Evolutionary conservation across 371 early-diverging fungal species (phyloP).

Genomic region (Mucor indicus): DNA sequence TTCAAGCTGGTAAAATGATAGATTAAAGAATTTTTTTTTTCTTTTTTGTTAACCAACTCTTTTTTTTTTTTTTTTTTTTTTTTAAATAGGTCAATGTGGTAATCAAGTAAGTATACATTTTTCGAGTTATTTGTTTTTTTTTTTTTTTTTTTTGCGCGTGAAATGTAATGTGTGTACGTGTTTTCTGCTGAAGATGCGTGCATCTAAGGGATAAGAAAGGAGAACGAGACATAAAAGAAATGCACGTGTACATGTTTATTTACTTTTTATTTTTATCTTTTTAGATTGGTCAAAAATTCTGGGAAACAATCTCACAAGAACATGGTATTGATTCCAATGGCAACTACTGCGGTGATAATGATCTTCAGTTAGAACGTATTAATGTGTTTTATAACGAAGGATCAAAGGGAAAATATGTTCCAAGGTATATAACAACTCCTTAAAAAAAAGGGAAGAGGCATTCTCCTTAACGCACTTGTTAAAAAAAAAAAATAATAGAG

Average conservation of each 20-base stretch:
- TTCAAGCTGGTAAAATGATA: slow-evolving; percentile 88
- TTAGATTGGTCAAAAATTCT: slow-evolving; percentile 86
- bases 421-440: too few species aligned
- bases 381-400: slow-evolving; percentile 98
- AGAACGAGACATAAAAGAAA: too few species aligned
- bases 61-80: not conserved
- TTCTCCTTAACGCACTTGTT: too few species aligned
- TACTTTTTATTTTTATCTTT: not conserved
- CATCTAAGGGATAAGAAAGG: too few species aligned
- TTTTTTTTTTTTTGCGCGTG: too few species aligned
- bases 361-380: slow-evolving; percentile 95
- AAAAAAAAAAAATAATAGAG: too few species aligned
- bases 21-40: too few species aligned
- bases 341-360: slow-evolving; percentile 76
- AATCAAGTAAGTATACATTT: slow-evolving; percentile 72
- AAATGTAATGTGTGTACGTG: too few species aligned
- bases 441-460: too few species aligned
- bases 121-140: too few species aligned
- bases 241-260: not conserved
- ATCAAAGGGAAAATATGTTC: slow-evolving; percentile 78
- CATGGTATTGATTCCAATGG: slow-evolving; percentile 89
- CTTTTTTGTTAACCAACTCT: not conserved
- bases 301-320: slow-evolving; percentile 93
- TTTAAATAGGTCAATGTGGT: slow-evolving; percentile 82
- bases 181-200: too few species aligned